Percentiles rank a stretch among this genome's conserved stretches.
These are phyloP conservation scores for Leucocoprinus leucothites DNA, from an alignment of 768 basidiomycete genomes.

Conservation along the genomic window DNA sequence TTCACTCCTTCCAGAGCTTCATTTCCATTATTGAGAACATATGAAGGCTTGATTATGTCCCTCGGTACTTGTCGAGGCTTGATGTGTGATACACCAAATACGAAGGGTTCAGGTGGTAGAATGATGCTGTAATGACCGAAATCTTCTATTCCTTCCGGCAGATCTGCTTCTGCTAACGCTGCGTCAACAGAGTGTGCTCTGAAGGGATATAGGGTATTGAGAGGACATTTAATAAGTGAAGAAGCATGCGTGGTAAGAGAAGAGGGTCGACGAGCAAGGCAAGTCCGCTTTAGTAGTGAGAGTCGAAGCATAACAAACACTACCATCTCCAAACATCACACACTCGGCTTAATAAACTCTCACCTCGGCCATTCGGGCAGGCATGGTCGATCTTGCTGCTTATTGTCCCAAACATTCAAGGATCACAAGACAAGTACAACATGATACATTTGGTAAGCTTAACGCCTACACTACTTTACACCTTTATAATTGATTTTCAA, in stretches of 20 bases:
- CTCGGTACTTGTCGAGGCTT: conserved; percentile 52
- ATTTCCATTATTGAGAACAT: conserved; percentile 32
- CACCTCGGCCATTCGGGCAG: not conserved
- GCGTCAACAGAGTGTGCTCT: not conserved
- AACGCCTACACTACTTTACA: not conserved
- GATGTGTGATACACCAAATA: conserved; percentile 65
- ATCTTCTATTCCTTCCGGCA: conserved; percentile 21
- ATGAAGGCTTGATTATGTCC: conserved; percentile 53
- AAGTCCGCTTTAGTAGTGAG: not conserved
- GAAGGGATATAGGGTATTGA: not conserved
- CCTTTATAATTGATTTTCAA: not conserved
- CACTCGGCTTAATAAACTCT: not conserved
- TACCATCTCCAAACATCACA: not conserved
- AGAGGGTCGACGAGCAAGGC: not conserved
- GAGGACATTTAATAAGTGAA: not conserved
- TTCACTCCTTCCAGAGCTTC: conserved; percentile 1
- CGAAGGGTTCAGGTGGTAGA: conserved; percentile 61
- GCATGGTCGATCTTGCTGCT: too few species aligned
- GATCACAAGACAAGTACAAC: not conserved
- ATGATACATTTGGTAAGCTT: not conserved
- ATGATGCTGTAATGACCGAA: conserved; percentile 61
- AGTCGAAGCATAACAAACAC: conserved; percentile 8
- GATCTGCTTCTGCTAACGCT: not conserved
- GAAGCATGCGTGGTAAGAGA: not conserved
- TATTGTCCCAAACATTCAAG: not conserved